A percentile compares a stretch with the other conserved stretches of the same genome.
Evolutionary conservation across 2,329 filamentous ascomycete species (phyloP).

Genomic region (Alternaria conjuncta): DNA sequence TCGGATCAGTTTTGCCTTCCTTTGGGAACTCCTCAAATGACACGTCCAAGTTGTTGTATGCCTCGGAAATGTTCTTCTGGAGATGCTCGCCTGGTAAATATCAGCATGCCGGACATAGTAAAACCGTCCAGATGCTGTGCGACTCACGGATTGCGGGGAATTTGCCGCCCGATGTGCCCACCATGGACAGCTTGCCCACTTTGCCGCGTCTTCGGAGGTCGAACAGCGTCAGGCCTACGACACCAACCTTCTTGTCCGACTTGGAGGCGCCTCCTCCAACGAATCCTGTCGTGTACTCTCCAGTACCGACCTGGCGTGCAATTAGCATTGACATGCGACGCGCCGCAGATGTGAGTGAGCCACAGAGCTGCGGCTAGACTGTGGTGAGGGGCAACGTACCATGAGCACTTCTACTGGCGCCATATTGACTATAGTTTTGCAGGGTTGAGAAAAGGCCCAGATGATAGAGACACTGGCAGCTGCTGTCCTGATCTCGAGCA

Average conservation of each 20-base stretch:
- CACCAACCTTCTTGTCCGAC: constrained; percentile 95
- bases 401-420: constrained; percentile 59
- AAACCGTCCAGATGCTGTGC: background rate
- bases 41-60: constrained; percentile 88
- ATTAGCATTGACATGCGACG: constrained; percentile 14
- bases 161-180: constrained; percentile 85
- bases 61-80: constrained; percentile 82
- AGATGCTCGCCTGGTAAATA: constrained; percentile 73
- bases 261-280: constrained; percentile 82
- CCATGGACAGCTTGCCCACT: constrained; percentile 86
- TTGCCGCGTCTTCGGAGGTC: constrained; percentile 88
- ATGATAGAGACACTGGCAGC: constrained; percentile 10
- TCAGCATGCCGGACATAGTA: constrained; percentile 20
- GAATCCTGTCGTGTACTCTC: constrained; percentile 96
- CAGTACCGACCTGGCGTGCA: constrained; percentile 72
- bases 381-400: constrained; percentile 40
- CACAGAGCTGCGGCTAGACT: background rate
- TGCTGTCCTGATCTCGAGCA: background rate
- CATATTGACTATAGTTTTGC: constrained; percentile 43
- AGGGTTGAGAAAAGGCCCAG: background rate
- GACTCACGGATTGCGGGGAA: constrained; percentile 85
- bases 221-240: constrained; percentile 88
- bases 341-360: constrained; percentile 3
- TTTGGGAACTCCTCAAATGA: constrained; percentile 83
- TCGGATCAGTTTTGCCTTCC: constrained; percentile 74